phyloP scores from a whole-genome alignment of 805 yeast species.

The Suhomyces emberorum region DNA sequence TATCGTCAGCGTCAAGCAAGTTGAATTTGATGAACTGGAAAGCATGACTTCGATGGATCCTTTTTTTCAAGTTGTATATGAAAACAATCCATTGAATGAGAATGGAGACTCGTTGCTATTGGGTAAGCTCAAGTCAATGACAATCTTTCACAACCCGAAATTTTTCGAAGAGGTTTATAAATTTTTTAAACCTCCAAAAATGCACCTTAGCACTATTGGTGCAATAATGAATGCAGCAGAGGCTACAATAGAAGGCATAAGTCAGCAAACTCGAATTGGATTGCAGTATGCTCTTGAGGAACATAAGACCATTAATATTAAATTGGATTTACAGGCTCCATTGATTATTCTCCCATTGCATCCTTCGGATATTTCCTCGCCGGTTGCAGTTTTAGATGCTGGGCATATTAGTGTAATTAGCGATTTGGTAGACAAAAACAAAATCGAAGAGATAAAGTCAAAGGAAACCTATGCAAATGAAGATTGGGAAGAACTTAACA shows the following conservation, averaged over 20 bases:
- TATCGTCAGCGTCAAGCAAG: constrained; percentile 77
- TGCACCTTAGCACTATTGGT: constrained; percentile 82
- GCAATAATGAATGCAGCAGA: constrained; percentile 94
- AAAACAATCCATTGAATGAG: constrained; percentile 80
- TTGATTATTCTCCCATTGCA: constrained; percentile 82
- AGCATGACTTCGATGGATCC: constrained; percentile 46
- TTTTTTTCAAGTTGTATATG: constrained; percentile 78
- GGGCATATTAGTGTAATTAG: constrained; percentile 87
- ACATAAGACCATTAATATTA: constrained; percentile 83
- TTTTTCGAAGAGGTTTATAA: constrained; percentile 70
- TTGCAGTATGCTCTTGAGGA: constrained; percentile 91
- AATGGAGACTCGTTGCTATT: constrained; percentile 76
- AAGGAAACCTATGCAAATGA: constrained; percentile 54
- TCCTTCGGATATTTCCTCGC: constrained; percentile 73
- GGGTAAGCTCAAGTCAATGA: constrained; percentile 79
- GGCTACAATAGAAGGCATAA: constrained; percentile 86
- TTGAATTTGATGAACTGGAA: constrained; percentile 12
- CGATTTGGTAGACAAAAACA: constrained; percentile 70
- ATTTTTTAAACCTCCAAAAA: constrained; percentile 85
- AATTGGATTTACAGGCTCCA: constrained; percentile 92
- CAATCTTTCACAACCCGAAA: constrained; percentile 82
- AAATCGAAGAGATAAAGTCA: constrained; percentile 64
- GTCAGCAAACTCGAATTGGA: constrained; percentile 87
- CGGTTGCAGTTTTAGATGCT: constrained; percentile 90
- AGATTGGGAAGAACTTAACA: constrained; percentile 74